Evolutionary conservation across 768 basidiomycete genomes (phyloP), one percentile per base, ranked within the genome.

Genomic region (Suillus alpinus): DNA sequence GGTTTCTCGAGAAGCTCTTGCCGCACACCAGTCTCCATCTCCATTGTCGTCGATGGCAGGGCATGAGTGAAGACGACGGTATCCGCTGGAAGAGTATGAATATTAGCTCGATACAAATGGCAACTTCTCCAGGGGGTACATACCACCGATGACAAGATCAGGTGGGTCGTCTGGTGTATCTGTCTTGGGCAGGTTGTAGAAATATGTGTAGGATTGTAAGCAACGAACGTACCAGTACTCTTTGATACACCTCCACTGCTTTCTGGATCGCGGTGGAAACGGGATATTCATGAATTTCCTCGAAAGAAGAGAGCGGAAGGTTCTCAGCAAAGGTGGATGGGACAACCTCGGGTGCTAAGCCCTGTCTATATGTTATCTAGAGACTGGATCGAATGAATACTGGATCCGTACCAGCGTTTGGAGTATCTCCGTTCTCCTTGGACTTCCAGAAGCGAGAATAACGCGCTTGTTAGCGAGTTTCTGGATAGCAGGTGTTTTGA

Each of bases 1-100:
- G 97, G 97, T 70, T 98, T 99, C 75, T 99, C 97, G 1, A 98
- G 77, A 7, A 98, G 78, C 56, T 94, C 91, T 59, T 93, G 93
- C 1, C 69, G 71, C 6, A 73, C 72, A 29, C 77, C 71, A 1
- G 73, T 73, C 57, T 83, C 81, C 68, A 71, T 73, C 58, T 71
- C 72, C 34, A 66, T 56, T 12, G 87, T 82, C 2, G 84, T 83
- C 46, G 83, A 75, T 0, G 89, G 86, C 56, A 84, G 79, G 0
- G 83, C 81, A 66, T 90, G 91, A 4, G 88, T 89, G 44, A 99
- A 78, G n/a, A 98, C 94, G 14, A 99, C 87, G 0, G 97, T 98
- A 72, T 99, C 97, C 64, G 96, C 97, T 94, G 71, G 46, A 1
- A 44, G 36, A 23, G 53, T 34, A 41, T 26, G 36, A 23, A 55